A percentile compares a stretch with the other conserved stretches of the same genome.
phyloP scores from a whole-genome alignment of 306 rosid genomes.

The Sicyos baderoa region DNA sequence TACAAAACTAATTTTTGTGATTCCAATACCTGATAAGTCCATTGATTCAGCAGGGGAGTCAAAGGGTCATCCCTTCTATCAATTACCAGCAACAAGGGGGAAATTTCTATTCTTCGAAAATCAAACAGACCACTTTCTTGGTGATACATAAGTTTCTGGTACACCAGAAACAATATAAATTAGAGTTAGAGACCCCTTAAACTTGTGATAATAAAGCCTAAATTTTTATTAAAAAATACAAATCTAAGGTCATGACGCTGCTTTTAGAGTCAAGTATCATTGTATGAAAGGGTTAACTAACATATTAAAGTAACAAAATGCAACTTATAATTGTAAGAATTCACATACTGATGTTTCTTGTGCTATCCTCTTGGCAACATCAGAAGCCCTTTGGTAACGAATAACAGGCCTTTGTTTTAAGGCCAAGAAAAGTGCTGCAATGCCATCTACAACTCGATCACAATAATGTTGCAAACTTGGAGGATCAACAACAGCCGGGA shows the following conservation, averaged over 20 bases:
- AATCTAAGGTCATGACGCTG: conserved; percentile 7
- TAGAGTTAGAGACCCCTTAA: conserved; percentile 4
- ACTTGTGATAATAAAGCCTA: neutral
- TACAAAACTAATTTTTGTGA: neutral
- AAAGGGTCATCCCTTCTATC: conserved; percentile 98
- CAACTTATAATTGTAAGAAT: conserved; percentile 2
- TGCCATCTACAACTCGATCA: conserved; percentile 75
- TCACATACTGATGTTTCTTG: conserved; percentile 69
- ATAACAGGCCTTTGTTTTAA: conserved; percentile 79
- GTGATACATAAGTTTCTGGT: conserved; percentile 92
- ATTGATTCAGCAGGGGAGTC: conserved; percentile 77
- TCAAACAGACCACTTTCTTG: conserved; percentile 90
- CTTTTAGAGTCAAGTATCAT: conserved; percentile 5
- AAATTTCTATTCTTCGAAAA: conserved; percentile 77
- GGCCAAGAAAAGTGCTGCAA: conserved; percentile 75
- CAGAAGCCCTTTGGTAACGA: conserved; percentile 92
- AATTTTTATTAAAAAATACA: neutral
- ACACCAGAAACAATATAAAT: conserved; percentile 25
- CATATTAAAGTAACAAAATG: neutral
- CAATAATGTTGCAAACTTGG: conserved; percentile 55
- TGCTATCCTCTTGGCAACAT: conserved; percentile 79
- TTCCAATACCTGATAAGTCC: conserved; percentile 87
- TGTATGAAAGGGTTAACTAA: neutral
- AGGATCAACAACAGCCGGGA: conserved; percentile 86
- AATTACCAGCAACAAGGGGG: conserved; percentile 82